These are phyloP conservation scores for Dothiorella sarmentorum DNA, from an alignment of 2,329 filamentous ascomycete genomes.

Conservation along the genomic window DNA sequence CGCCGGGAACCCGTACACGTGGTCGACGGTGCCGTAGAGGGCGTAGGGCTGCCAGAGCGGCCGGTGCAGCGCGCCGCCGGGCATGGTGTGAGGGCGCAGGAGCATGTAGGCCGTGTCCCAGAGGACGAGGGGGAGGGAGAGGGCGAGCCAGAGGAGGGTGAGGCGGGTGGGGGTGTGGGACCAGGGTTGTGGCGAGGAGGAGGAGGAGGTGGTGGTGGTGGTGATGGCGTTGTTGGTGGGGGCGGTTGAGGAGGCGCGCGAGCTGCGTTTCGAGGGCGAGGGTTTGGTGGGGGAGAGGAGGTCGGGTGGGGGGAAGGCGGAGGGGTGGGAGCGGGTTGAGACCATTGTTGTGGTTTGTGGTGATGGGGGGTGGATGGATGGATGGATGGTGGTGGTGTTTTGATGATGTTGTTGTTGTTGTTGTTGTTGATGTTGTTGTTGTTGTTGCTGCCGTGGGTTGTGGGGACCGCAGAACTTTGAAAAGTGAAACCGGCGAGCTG, in stretches of 20 bases:
- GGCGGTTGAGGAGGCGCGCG: slow-evolving; percentile 25
- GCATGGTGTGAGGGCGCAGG: slow-evolving; percentile 76
- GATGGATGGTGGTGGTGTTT: slow-evolving; percentile 13
- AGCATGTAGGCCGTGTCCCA: slow-evolving; percentile 83
- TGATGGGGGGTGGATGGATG: not conserved
- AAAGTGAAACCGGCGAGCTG: not conserved
- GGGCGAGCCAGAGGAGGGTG: slow-evolving; percentile 65
- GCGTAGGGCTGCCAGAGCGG: slow-evolving; percentile 75
- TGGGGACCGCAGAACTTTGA: not conserved
- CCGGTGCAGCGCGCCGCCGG: slow-evolving; percentile 66
- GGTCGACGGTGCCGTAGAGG: slow-evolving; percentile 75
- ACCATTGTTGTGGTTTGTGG: slow-evolving; percentile 30
- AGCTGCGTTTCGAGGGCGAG: slow-evolving; percentile 29
- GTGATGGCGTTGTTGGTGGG: slow-evolving; percentile 17
- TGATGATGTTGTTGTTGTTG: not conserved
- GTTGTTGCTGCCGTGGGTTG: not conserved
- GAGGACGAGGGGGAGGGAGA: slow-evolving; percentile 72
- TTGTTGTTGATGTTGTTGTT: not conserved
- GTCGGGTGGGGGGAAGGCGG: slow-evolving; percentile 34
- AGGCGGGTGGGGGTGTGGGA: slow-evolving; percentile 59
- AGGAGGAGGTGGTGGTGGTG: slow-evolving; percentile 25
- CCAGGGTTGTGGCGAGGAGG: slow-evolving; percentile 42
- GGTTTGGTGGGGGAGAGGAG: slow-evolving; percentile 34
- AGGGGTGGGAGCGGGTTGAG: slow-evolving; percentile 38
- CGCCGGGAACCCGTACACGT: slow-evolving; percentile 76